Conservation (phyloP, 768 basidiomycete genomes). For the Amanita phalloides region DNA sequence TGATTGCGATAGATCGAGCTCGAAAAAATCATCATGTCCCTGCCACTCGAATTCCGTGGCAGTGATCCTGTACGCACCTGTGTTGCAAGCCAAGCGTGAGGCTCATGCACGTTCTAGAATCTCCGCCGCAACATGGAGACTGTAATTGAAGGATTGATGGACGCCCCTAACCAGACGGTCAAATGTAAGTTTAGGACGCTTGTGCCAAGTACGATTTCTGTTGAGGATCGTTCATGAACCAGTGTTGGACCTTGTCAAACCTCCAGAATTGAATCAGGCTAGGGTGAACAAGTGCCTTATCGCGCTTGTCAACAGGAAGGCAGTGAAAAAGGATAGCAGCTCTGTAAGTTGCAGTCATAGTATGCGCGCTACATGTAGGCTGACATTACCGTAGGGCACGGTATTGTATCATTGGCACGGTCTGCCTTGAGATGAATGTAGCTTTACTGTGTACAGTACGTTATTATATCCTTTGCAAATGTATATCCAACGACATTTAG, state of each 20-base stretch:
- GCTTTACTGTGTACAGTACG: conserved; percentile 1
- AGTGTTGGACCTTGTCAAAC: conserved; percentile 72
- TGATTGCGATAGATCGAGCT: conserved; percentile 35
- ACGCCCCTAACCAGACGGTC: conserved; percentile 46
- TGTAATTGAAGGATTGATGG: conserved; percentile 70
- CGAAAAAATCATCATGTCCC: conserved; percentile 60
- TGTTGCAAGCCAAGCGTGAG: not conserved
- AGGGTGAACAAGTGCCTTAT: conserved; percentile 91
- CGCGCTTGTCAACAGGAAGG: conserved; percentile 79
- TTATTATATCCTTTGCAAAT: not conserved
- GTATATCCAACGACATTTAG: not conserved
- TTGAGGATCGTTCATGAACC: not conserved
- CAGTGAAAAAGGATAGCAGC: conserved; percentile 65
- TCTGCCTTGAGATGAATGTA: conserved; percentile 19
- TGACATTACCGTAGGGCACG: conserved; percentile 34
- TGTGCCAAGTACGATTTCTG: not conserved
- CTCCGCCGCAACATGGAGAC: conserved; percentile 71
- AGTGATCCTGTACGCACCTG: conserved; percentile 61
- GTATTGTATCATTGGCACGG: conserved; percentile 69
- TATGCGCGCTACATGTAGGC: not conserved
- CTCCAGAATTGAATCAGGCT: conserved; percentile 81
- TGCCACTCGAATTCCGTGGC: conserved; percentile 88
- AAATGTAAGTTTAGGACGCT: conserved; percentile 38
- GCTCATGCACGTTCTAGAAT: conserved; percentile 27
- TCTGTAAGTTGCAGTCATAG: conserved; percentile 28